phyloP scores from a whole-genome alignment of 1,284 basidiomycete genomes.

The Cystobasidium pallidum region DNA sequence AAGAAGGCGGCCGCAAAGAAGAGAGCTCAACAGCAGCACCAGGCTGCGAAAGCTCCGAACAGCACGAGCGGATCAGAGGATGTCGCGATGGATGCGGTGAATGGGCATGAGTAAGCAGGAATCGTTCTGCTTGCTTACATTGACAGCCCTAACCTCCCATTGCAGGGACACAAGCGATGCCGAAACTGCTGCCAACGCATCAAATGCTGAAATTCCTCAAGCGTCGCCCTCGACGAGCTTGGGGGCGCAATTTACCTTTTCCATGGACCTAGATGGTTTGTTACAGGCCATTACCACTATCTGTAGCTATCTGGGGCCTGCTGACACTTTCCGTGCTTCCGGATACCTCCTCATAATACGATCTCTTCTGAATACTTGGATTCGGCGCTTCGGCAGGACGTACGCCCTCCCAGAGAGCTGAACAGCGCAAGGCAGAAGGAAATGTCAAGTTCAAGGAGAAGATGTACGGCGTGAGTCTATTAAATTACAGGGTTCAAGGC shows the following conservation, averaged over 20 bases:
- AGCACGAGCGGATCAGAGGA: conserved; percentile 15
- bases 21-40: conserved; percentile 19
- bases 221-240: conserved; percentile 27
- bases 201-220: background rate
- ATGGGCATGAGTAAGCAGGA: conserved; percentile 23
- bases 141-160: no score
- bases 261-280: conserved; percentile 37
- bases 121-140: no score
- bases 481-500: background rate
- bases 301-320: background rate
- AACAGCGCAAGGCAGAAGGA: conserved; percentile 38
- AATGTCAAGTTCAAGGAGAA: conserved; percentile 42
- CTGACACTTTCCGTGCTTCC: background rate
- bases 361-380: background rate
- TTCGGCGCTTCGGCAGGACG: conserved; percentile 24
- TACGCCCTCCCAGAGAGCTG: conserved; percentile 37
- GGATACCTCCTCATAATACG: no score
- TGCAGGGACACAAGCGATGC: conserved; percentile 17
- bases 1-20: conserved; percentile 44
- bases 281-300: background rate
- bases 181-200: conserved; percentile 10
- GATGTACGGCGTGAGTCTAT: conserved; percentile 21
- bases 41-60: background rate
- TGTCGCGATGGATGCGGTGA: conserved; percentile 5
- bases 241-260: conserved; percentile 36